Evolutionary conservation across 345 rosid genomes (phyloP), one percentile per base, ranked within the genome.

Genomic region (Populus euphratica): DNA sequence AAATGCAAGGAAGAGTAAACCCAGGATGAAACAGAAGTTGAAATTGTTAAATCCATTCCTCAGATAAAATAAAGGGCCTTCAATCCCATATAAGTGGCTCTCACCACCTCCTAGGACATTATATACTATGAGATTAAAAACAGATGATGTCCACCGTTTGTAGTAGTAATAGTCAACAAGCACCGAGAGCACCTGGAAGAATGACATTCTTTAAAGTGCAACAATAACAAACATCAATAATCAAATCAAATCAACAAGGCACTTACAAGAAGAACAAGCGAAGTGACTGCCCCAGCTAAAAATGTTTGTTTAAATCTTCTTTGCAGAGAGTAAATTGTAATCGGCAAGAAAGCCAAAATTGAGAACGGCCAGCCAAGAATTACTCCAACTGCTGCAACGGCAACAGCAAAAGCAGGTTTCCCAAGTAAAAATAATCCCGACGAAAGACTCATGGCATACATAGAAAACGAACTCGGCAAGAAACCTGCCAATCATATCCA

Each of bases 281-380:
- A 91, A 73, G 93, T 87, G 78, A 85, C 71, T 59, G 87, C 89
- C 72, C 99, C 99, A 27, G 94, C 78, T 77, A 90, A 74, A 83
- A 92, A 91, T 70, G 90, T 83, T 78, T 74, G 89, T 70, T 89
- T 92, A 73, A 93, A 92, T 85, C 87, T 89, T 88, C 83, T 90
- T 67, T 73, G 69, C 81, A 96, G 82, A 81, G 96, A 82, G 73
- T 85, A 92, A 41, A 90, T 65, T 33, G 93, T 87, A 38, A 96
- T 82, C 0, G 98, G 99, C 71, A 92, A 85, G 86, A 96, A 96
- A n/a, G 92, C 98, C 89, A 96, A 83, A 75, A 96, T 81, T 4
- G 98, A 93, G 83, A 96, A 96, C 16, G 99, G 98, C 99, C 99
- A 93, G 72, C 99, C 99, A 81, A 96, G 96, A 79, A 96, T 84